Evolutionary conservation across 106 monocot species (phyloP).

Genomic region (Dioscorea alata): DNA sequence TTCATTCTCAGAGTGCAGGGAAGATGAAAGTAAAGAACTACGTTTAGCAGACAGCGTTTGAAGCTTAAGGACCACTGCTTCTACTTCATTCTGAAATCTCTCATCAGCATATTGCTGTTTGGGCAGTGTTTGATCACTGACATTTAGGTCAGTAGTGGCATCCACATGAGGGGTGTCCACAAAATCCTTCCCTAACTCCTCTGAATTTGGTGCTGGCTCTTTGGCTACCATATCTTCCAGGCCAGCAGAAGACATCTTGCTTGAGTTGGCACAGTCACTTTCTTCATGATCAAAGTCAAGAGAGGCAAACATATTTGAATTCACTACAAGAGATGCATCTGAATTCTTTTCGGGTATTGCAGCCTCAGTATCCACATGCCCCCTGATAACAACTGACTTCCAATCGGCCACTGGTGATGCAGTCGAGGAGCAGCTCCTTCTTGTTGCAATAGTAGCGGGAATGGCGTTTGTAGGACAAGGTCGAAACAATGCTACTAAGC

Average conservation of each 20-base stretch:
- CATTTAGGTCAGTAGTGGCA: neutral
- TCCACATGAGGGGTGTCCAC: neutral
- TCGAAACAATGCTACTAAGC: conserved; percentile 21
- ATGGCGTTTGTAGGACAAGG: neutral
- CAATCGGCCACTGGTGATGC: neutral
- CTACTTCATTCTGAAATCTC: neutral
- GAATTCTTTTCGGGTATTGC: neutral
- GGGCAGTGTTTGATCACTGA: too few relatives aligned
- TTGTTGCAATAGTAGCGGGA: neutral
- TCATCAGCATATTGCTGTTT: neutral
- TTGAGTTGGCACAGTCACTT: too few relatives aligned
- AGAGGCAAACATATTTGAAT: conserved; percentile 7
- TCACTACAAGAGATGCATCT: neutral
- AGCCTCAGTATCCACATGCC: neutral
- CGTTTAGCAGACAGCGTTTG: neutral
- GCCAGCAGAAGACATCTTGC: too few relatives aligned
- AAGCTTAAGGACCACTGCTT: conserved; percentile 3
- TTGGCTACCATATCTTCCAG: neutral
- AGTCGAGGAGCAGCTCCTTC: neutral
- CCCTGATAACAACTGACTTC: neutral
- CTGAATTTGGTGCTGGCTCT: neutral
- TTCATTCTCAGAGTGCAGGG: neutral
- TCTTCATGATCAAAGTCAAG: neutral
- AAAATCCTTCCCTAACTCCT: neutral
- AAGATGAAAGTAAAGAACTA: neutral